Percentiles rank a stretch among this genome's conserved stretches.
These are phyloP conservation scores for Agroathelia rolfsii DNA, from an alignment of 1,284 basidiomycete species.

Conservation along the genomic window DNA sequence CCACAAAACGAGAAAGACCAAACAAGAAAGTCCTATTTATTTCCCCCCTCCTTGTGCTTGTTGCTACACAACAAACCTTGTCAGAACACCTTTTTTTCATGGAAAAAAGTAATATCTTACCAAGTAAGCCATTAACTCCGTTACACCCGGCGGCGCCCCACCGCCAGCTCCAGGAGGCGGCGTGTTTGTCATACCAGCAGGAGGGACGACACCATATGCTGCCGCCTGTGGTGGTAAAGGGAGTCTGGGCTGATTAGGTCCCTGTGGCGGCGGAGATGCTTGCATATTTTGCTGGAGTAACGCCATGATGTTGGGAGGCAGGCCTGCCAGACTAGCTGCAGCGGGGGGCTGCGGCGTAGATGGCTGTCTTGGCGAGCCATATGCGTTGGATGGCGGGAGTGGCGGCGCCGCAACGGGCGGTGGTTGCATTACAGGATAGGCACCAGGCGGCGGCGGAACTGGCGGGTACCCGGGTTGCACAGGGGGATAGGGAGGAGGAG, in stretches of 20 bases:
- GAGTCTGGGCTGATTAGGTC: no score
- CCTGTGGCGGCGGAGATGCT: no score
- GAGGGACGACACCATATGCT: no score
- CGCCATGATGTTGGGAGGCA: slow-evolving; percentile 58
- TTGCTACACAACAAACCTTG: no score
- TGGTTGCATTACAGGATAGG: no score
- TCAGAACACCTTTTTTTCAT: no score
- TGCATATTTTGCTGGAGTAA: slow-evolving; percentile 50
- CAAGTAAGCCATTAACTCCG: slow-evolving; percentile 46
- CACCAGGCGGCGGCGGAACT: slow-evolving; percentile 19
- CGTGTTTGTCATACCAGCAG: slow-evolving; percentile 9
- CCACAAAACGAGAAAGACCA: no score
- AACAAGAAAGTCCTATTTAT: no score
- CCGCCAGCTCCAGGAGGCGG: slow-evolving; percentile 20
- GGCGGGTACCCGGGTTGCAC: slow-evolving; percentile 26
- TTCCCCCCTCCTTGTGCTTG: no score
- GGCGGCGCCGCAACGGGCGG: no score
- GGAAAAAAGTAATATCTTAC: slow-evolving; percentile 27
- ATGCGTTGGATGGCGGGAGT: slow-evolving; percentile 25
- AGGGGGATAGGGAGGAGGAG: slow-evolving; percentile 25
- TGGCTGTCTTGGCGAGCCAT: slow-evolving; percentile 23
- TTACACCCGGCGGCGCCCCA: slow-evolving; percentile 33
- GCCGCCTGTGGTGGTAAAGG: no score
- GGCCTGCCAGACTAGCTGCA: slow-evolving; percentile 24
- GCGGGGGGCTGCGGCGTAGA: slow-evolving; percentile 29